Conservation (phyloP, 1,284 basidiomycete genomes). For the Ustilago crameri region DNA sequence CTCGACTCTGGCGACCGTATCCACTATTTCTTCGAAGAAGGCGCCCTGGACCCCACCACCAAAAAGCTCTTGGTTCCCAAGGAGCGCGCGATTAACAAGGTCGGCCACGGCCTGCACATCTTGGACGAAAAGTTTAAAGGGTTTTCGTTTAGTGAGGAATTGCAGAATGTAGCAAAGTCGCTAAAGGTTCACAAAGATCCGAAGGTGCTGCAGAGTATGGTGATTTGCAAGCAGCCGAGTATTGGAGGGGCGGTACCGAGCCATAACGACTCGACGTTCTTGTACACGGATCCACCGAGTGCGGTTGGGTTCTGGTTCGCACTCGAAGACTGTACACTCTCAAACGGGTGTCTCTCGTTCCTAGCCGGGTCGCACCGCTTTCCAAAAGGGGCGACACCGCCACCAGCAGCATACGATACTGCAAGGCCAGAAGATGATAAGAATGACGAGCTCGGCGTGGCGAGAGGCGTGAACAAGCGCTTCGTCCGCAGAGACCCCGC, state of each 20-base stretch:
- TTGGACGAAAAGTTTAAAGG: slow-evolving; percentile 79
- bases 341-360: slow-evolving; percentile 59
- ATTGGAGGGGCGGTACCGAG: slow-evolving; percentile 66
- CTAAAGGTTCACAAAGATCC: slow-evolving; percentile 46
- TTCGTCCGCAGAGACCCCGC: slow-evolving; percentile 45
- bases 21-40: slow-evolving; percentile 86
- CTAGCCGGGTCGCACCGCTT: slow-evolving; percentile 54
- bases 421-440: slow-evolving; percentile 10
- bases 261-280: slow-evolving; percentile 73
- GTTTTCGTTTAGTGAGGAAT: slow-evolving; percentile 37
- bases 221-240: slow-evolving; percentile 71
- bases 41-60: slow-evolving; percentile 71
- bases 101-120: slow-evolving; percentile 75
- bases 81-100: slow-evolving; percentile 54
- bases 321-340: slow-evolving; percentile 74
- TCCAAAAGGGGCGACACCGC: neutral
- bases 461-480: slow-evolving; percentile 54
- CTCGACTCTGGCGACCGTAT: slow-evolving; percentile 82
- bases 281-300: slow-evolving; percentile 87
- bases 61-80: slow-evolving; percentile 33
- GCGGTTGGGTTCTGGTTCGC: slow-evolving; percentile 97
- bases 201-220: slow-evolving; percentile 89
- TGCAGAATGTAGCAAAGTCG: slow-evolving; percentile 47
- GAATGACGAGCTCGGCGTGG: slow-evolving; percentile 24
- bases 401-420: neutral